Percentiles rank a stretch among this genome's conserved stretches.
Conservation (phyloP, 208 protist species). For the Leishmania arabica region DNA sequence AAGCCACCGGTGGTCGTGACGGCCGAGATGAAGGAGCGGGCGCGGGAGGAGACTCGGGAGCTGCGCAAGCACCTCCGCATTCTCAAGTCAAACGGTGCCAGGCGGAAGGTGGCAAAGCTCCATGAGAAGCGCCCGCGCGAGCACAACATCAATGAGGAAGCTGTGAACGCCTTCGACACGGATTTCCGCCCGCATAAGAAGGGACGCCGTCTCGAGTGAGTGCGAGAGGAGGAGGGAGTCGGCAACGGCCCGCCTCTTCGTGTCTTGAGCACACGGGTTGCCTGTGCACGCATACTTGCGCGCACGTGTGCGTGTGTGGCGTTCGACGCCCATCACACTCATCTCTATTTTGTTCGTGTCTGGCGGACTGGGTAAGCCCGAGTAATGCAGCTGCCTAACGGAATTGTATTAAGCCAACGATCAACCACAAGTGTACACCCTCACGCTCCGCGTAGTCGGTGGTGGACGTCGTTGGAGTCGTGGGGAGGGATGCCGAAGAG, state of each 20-base stretch:
- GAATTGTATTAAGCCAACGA: neutral
- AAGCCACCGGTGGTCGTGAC: conserved; percentile 76
- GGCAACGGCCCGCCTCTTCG: neutral
- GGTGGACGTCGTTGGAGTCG: no score
- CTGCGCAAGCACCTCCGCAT: conserved; percentile 84
- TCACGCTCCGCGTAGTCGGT: neutral
- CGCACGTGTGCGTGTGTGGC: neutral
- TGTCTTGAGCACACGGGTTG: neutral
- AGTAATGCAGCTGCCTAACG: neutral
- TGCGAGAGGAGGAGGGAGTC: neutral
- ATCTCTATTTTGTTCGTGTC: neutral
- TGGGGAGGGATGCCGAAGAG: neutral
- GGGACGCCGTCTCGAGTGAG: conserved; percentile 65
- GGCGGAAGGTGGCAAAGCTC: conserved; percentile 80
- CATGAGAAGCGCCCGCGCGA: conserved; percentile 75
- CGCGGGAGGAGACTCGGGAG: conserved; percentile 76
- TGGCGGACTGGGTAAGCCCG: neutral
- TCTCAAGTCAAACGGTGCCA: conserved; percentile 87
- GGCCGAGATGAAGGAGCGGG: conserved; percentile 76
- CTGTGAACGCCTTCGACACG: conserved; percentile 52
- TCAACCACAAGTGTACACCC: neutral
- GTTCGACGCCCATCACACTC: neutral
- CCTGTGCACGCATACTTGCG: neutral
- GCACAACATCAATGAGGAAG: conserved; percentile 62
- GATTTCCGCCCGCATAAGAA: conserved; percentile 74